Base-by-base conservation (phyloP, 139 green algal genomes). In the Chlorella sp. region DNA sequence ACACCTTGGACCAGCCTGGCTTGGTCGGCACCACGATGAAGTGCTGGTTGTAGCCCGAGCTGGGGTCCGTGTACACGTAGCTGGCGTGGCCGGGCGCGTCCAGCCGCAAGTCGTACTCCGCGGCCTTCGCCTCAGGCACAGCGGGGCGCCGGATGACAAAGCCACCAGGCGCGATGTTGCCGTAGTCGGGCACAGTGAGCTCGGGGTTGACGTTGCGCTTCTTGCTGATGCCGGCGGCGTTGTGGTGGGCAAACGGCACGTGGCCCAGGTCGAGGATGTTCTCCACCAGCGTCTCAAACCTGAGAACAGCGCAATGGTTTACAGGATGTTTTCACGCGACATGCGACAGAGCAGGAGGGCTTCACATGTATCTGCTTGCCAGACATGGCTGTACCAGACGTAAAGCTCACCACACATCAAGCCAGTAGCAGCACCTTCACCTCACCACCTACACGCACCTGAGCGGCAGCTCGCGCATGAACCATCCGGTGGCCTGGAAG, bases 241-340 rank as follows among this genome's bases (percentile, higher is more conserved):
- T n/a, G n/a, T 55, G 42, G 17, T 93, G 88, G 17, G 85, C 75
- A 35, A 88, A 91, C 20, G 87, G 80, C 2, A 93, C 88, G 50
- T 93, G 88, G 0, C 65, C 67, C 17, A 85, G 88, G 74, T 93
- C 88, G 31, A 86, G 0, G 31, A 91, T 0, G 67, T 92, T 93
- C 74, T 93, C 88, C 24, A 85, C 26, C 3, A 67, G 42, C 10
- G 42, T 55, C 10, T 55, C 42, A 55, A 24, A 55, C 17, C 42
- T 55, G 42, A 10, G 42, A 55, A 10, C 42, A 55, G 17, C 42
- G 42, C 42, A 55, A 55, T 55, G 17, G 42, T 55, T 24, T 55
- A 24, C 10, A 17, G 42, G 17, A 55, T 10, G 10, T 17, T 55
- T 55, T 24, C 17, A 10, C 42, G 17, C 42, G 10, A 55, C 42